Base-by-base conservation (phyloP, 23 red algal species). In the Pyropia yezoensis region DNA sequence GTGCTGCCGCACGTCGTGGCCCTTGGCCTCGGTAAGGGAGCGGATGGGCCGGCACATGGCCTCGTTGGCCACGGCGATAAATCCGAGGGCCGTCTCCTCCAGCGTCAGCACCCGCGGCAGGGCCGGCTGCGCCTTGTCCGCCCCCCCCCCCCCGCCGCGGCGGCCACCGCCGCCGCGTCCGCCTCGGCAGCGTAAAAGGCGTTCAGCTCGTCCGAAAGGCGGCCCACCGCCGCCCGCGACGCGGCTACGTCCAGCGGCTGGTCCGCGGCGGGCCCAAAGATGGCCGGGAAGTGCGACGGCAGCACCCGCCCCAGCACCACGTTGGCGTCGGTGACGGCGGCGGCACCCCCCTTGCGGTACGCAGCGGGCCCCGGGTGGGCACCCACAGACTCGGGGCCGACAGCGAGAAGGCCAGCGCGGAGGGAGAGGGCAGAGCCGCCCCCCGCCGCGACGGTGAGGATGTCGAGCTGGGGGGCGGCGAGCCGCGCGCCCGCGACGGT, bases 11-110 rank as follows among this genome's bases (percentile, higher is more conserved):
- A 73, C 71, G 70, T 98, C 94, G 67, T 88, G 77, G 54, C 84
- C 84, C 61, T 89, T 94, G 20, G 89, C 79, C 74, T 98, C 94
- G 59, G 94, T 91, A 3, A 98, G 62, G 30, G 82, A 60, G 22
- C 94, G 94, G 22, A 98, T 98, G 61, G 94, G 94, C 19, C 94
- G 86, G 75, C 94, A 98, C 94, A 98, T 98, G 16, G 84, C 50
- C 57, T 98, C 94, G 67, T 98, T 98, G 27, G 94, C 94, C 20
- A 98, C 94, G 34, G 50, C 67, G 27, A 98, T 75, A 69, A 98
- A 98, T 2, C 94, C 94, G 15, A 91, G 66, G 21, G 94, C 94
- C 17, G 91, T 57, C 73, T 98, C 50, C 61, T 98, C 94, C 14
- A 63, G 73, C 30, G 51, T 61, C 70, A 87, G 60, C 39, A 47